Evolutionary conservation across 2,329 filamentous ascomycete species (phyloP).

Genomic region (Pestalotiopsis sp.): DNA sequence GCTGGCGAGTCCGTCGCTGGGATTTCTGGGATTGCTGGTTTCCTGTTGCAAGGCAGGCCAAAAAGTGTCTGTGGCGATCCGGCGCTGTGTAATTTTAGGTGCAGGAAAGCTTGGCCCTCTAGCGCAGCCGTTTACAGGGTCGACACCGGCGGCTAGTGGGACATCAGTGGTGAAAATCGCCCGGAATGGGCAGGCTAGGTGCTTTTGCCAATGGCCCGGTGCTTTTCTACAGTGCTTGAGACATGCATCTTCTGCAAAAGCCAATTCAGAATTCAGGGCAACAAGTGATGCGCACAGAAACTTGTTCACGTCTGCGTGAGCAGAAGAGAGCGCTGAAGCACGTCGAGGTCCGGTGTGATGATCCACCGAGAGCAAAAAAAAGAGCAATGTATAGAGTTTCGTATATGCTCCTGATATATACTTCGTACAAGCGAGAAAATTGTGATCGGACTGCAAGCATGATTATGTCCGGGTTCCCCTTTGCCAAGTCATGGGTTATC

Average conservation of each 20-base stretch:
- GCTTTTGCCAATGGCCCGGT: neutral
- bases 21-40: neutral
- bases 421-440: neutral
- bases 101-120: conserved; percentile 3
- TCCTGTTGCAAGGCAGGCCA: neutral
- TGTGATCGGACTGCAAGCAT: neutral
- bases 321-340: neutral
- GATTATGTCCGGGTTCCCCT: neutral
- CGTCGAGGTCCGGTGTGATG: neutral
- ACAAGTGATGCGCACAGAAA: neutral
- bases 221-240: neutral
- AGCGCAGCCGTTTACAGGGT: neutral
- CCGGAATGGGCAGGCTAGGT: neutral
- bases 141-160: neutral
- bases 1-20: neutral
- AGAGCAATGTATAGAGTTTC: neutral
- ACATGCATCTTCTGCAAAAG: neutral
- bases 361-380: neutral
- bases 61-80: neutral
- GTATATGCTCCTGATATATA: neutral
- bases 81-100: conserved; percentile 4
- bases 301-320: neutral
- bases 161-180: neutral
- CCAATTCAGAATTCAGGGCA: neutral
- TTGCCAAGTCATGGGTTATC: neutral